A percentile compares a stretch with the other conserved stretches of the same genome.
phyloP scores from a whole-genome alignment of 352 stramenopile genomes.

The Phytophthora tubulina region DNA sequence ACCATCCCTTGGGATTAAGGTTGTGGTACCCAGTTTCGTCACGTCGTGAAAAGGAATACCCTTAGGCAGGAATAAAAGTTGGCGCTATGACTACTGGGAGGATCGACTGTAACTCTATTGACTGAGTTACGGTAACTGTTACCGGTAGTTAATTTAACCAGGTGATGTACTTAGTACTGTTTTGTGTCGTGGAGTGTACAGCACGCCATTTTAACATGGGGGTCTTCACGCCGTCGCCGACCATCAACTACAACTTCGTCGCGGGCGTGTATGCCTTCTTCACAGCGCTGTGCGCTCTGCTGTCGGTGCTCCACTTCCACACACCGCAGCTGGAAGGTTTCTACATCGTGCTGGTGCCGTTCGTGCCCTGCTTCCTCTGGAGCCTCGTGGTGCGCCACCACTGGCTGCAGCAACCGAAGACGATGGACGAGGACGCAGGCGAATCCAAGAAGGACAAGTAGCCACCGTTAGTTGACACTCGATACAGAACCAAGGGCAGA shows the following conservation, averaged over 20 bases:
- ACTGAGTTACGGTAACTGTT: too few species aligned
- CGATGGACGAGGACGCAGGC: conserved; percentile 2
- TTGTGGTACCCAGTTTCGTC: too few species aligned
- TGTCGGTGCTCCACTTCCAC: conserved; percentile 73
- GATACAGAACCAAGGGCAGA: not conserved
- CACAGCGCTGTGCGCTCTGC: conserved; percentile 61
- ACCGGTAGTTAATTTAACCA: too few species aligned
- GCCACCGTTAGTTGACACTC: not conserved
- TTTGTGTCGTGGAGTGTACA: not conserved
- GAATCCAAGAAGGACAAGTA: conserved; percentile 50
- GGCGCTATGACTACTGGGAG: too few species aligned
- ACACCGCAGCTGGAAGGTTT: conserved; percentile 78
- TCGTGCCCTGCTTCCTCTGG: conserved; percentile 87
- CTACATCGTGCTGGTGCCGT: conserved; percentile 87
- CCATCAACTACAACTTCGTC: conserved; percentile 94
- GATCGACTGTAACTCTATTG: too few species aligned
- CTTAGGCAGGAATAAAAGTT: too few species aligned
- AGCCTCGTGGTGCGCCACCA: conserved; percentile 79
- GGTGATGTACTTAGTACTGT: too few species aligned
- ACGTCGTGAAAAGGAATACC: too few species aligned
- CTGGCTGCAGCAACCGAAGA: conserved; percentile 61
- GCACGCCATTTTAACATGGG: conserved; percentile 22
- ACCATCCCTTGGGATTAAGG: too few species aligned
- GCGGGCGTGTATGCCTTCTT: conserved; percentile 80
- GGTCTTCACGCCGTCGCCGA: conserved; percentile 73